Base-by-base conservation (phyloP, 2,329 filamentous ascomycete species). In the Neonectria faginata region DNA sequence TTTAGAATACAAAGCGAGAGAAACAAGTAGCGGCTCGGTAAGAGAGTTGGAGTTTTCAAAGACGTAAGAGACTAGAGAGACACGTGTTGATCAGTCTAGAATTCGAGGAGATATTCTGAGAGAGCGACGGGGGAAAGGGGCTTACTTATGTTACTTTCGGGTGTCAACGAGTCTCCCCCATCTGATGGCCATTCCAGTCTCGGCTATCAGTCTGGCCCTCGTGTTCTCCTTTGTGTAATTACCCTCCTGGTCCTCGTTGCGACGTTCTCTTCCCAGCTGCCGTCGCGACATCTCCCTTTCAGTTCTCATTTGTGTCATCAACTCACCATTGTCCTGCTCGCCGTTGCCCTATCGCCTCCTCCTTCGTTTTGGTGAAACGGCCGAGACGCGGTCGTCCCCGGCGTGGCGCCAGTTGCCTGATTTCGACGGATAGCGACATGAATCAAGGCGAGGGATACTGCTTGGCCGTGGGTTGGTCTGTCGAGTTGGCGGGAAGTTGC, bases 341-440 rank as follows among this genome's bases (percentile, higher is more conserved):
- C 7, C 27, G 7, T 20, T 14, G n/a, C 5, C 29, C n/a, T 8
- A 18, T n/a, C 16, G 6, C 47, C 27, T 16, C n/a, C 25, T 11
- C 18, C 47, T 14, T 14, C 9, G 29, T 33, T n/a, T 33, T 33
- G 10, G 27, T 14, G 48, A 8, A 2, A 20, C 18, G 10, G 18
- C 5, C 3, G 11, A 33, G 5, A 51, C 10, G n/a, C 47, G 29
- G n/a, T 12, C n/a, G 3, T 27, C 44, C 5, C 48, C 29, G 18
- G 18, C 18, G 29, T 41, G 39, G 39, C 39, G 39, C 16, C 39
- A n/a, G 39, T 18, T 42, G 39, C 29, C 27, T 33, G 48, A 51
- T 31, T 33, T 29, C 11, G 14, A 20, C 48, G 48, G 48, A 51
- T 51, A 51, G n/a, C 48, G 27, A 33, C 48, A 51, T 33, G 48